Evolutionary conservation across 1,284 basidiomycete genomes (phyloP).

Genomic region (Phlebopus sp.): DNA sequence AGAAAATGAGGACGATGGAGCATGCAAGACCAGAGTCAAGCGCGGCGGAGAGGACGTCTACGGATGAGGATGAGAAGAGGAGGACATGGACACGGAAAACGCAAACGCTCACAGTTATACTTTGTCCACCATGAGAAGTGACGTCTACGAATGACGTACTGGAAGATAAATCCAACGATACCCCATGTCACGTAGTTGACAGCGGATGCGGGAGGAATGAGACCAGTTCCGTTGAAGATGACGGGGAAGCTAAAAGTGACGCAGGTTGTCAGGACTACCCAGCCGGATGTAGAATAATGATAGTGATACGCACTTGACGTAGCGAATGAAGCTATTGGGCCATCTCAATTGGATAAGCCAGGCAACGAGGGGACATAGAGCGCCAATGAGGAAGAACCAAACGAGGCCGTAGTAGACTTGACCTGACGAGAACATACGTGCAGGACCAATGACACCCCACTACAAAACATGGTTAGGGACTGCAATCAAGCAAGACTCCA

Average conservation of each 20-base stretch:
- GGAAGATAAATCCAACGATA: conserved; percentile 53
- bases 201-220: conserved; percentile 50
- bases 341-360: conserved; percentile 39
- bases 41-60: conserved; percentile 50
- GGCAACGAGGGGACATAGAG: conserved; percentile 40
- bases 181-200: conserved; percentile 49
- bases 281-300: background rate
- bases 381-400: conserved; percentile 60
- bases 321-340: conserved; percentile 44
- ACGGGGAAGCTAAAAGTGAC: conserved; percentile 41
- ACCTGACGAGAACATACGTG: conserved; percentile 29
- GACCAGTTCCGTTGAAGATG: conserved; percentile 49
- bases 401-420: conserved; percentile 33
- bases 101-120: conserved; percentile 43
- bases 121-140: conserved; percentile 55
- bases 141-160: conserved; percentile 49
- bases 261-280: background rate
- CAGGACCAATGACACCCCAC: conserved; percentile 45
- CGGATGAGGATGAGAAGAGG: background rate
- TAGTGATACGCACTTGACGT: conserved; percentile 39
- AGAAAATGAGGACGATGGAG: conserved; percentile 44
- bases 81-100: background rate
- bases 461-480: too few species aligned
- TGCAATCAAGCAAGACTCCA: too few species aligned
- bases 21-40: conserved; percentile 48